A percentile compares a stretch with the other conserved stretches of the same genome.
phyloP scores from a whole-genome alignment of 768 basidiomycete genomes.

The Boletus subparvulus region DNA sequence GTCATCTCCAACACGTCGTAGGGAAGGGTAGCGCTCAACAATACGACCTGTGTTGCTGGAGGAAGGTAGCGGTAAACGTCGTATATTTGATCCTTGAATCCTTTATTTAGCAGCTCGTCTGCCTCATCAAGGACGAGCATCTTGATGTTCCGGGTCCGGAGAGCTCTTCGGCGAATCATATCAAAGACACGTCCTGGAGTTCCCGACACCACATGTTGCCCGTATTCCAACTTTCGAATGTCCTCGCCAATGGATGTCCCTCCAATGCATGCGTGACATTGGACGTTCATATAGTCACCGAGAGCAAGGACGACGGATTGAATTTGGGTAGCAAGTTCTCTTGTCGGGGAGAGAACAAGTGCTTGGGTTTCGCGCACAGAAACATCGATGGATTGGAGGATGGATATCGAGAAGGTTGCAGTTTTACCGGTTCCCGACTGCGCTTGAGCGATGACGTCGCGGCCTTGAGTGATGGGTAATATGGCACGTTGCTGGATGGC shows the following conservation, averaged over 20 bases:
- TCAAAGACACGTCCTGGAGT: slow-evolving; percentile 98
- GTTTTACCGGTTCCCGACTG: slow-evolving; percentile 99
- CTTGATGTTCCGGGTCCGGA: slow-evolving; percentile 96
- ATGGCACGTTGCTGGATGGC: slow-evolving; percentile 99
- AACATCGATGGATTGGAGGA: slow-evolving; percentile 96
- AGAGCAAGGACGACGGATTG: slow-evolving; percentile 95
- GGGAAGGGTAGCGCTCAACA: slow-evolving; percentile 93
- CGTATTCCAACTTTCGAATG: slow-evolving; percentile 94
- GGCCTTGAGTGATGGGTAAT: slow-evolving; percentile 90
- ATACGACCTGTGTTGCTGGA: slow-evolving; percentile 94
- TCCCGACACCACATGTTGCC: slow-evolving; percentile 95
- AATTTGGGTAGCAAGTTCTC: slow-evolving; percentile 98
- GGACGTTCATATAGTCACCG: slow-evolving; percentile 99
- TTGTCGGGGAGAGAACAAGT: slow-evolving; percentile 95
- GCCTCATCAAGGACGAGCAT: slow-evolving; percentile 95
- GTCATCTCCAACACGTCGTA: slow-evolving; percentile 99
- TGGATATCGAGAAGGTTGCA: slow-evolving; percentile 96
- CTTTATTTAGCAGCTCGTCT: slow-evolving; percentile 95
- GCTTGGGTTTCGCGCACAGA: slow-evolving; percentile 94
- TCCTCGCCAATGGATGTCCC: slow-evolving; percentile 97
- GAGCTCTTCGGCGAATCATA: slow-evolving; percentile 93
- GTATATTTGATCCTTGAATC: slow-evolving; percentile 99
- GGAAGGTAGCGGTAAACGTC: slow-evolving; percentile 98
- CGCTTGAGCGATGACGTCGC: slow-evolving; percentile 98
- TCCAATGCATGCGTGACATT: slow-evolving; percentile 98